Conservation (phyloP, 1,139 yeast genomes). For the Magnusiomyces ingens region DNA sequence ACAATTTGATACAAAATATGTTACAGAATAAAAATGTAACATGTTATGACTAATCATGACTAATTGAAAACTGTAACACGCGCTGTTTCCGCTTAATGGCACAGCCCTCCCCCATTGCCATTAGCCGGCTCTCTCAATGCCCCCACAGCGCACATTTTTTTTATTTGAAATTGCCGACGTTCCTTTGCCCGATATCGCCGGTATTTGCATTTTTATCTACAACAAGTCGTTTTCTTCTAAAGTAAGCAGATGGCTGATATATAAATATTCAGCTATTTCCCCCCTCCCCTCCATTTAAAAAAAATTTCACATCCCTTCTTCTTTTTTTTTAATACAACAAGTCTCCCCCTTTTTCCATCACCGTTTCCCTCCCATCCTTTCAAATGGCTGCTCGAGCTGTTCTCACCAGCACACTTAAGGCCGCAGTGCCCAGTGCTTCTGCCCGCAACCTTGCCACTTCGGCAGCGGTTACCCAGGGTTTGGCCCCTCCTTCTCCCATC, state of each 20-base stretch:
- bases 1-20: not conserved
- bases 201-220: not conserved
- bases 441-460: not conserved
- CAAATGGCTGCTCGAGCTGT: constrained; percentile 1
- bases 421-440: not conserved
- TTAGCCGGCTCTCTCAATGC: too few relatives aligned
- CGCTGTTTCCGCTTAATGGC: too few relatives aligned
- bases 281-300: not conserved
- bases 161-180: not conserved
- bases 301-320: not conserved
- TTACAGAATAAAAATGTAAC: not conserved
- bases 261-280: not conserved
- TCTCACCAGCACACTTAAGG: not conserved
- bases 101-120: too few relatives aligned
- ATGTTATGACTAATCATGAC: not conserved
- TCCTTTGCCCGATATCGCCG: too few relatives aligned
- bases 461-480: constrained; percentile 2
- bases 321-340: not conserved
- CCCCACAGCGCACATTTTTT: too few relatives aligned
- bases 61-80: too few relatives aligned
- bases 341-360: not conserved
- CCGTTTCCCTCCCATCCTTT: not conserved
- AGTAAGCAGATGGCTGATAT: too few relatives aligned
- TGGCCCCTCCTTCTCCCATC: constrained; percentile 28
- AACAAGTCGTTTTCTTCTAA: not conserved